Conservation (phyloP, 768 basidiomycete species). For the Sarcodon sp. region DNA sequence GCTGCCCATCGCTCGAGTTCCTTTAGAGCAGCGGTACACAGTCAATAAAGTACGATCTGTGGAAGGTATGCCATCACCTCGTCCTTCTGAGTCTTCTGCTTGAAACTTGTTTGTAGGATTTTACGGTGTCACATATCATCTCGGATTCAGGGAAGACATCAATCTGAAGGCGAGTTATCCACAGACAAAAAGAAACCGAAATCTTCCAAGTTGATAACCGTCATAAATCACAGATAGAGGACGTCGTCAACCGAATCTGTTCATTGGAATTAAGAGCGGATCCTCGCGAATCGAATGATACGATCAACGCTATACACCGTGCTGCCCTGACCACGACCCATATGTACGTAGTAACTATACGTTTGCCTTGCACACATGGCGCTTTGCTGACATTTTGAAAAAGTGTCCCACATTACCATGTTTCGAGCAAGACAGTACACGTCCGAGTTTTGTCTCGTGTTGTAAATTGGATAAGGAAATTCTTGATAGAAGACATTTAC, state of each 20-base stretch:
- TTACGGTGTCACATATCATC: constrained; percentile 45
- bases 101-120: constrained; percentile 24
- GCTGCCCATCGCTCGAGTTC: constrained; percentile 28
- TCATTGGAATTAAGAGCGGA: constrained; percentile 30
- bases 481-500: constrained; percentile 53
- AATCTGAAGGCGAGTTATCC: constrained; percentile 24
- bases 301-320: constrained; percentile 26
- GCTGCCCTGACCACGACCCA: constrained; percentile 35
- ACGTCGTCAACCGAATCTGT: constrained; percentile 37
- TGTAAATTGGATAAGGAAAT: constrained; percentile 29
- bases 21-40: constrained; percentile 36
- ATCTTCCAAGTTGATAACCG: background rate
- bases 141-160: constrained; percentile 51
- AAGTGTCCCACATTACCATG: constrained; percentile 48
- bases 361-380: no score
- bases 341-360: constrained; percentile 27
- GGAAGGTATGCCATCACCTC: constrained; percentile 22
- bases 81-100: no score
- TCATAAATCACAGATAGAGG: constrained; percentile 19
- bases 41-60: constrained; percentile 45
- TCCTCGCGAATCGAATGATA: constrained; percentile 17
- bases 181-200: background rate
- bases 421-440: constrained; percentile 29
- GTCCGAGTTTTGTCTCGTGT: constrained; percentile 12
- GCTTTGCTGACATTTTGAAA: background rate